Evolutionary conservation across 2,329 filamentous ascomycete species (phyloP).

Genomic region (Triangularia verruculosa): DNA sequence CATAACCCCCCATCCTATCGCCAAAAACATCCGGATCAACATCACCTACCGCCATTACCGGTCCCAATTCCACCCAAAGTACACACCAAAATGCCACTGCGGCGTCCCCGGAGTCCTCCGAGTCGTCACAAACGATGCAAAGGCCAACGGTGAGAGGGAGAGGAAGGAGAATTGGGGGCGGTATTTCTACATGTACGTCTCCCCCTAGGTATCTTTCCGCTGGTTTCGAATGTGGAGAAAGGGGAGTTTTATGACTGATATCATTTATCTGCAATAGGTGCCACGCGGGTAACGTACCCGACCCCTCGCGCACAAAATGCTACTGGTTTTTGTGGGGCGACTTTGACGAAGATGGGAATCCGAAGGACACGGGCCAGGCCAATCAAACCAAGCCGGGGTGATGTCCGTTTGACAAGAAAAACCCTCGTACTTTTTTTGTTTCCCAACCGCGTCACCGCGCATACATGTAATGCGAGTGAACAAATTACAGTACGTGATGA

Average conservation of each 20-base stretch:
- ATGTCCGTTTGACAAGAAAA: no score
- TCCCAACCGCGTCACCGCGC: no score
- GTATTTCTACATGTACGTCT: slow-evolving; percentile 74
- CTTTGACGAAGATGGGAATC: slow-evolving; percentile 83
- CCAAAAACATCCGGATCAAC: slow-evolving; percentile 81
- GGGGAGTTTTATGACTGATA: background rate
- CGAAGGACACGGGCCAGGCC: slow-evolving; percentile 36
- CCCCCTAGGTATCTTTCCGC: background rate
- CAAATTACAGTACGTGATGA: no score
- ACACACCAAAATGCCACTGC: slow-evolving; percentile 70
- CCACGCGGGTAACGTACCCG: slow-evolving; percentile 67
- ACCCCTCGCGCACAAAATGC: slow-evolving; percentile 60
- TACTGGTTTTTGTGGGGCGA: slow-evolving; percentile 81
- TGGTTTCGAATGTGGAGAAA: no score
- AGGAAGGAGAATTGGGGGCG: slow-evolving; percentile 64
- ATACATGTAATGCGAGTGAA: no score
- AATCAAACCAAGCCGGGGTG: background rate
- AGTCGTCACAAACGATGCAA: slow-evolving; percentile 63
- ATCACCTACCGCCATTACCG: slow-evolving; percentile 91
- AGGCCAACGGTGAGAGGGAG: background rate
- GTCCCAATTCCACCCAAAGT: slow-evolving; percentile 68
- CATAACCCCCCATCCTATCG: slow-evolving; percentile 80
- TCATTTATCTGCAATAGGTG: no score
- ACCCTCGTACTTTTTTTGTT: no score
- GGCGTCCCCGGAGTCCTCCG: slow-evolving; percentile 65